Conservation (phyloP, 2,329 filamentous ascomycete genomes). For the Colletotrichum lupini region DNA sequence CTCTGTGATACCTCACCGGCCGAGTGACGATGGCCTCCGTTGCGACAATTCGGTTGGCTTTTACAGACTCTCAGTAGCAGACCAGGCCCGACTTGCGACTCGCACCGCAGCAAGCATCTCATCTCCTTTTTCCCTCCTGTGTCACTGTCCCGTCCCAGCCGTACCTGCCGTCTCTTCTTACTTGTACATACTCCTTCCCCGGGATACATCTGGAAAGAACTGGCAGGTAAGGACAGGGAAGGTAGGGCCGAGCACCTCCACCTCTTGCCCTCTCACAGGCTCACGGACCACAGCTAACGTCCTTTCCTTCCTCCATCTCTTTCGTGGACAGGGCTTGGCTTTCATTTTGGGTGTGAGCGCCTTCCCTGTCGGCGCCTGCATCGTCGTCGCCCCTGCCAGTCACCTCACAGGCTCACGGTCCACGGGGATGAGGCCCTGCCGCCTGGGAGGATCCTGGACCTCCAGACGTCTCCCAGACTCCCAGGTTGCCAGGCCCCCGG, state of each 20-base stretch:
- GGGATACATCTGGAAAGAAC: background rate
- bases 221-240: conserved; percentile 4
- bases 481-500: background rate
- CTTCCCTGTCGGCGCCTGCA: conserved; percentile 25
- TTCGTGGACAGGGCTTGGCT: conserved; percentile 11
- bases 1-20: conserved; percentile 14
- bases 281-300: conserved; percentile 22
- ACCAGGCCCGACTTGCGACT: background rate
- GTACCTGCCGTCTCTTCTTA: background rate
- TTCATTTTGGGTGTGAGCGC: conserved; percentile 2
- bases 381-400: conserved; percentile 10
- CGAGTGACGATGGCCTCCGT: background rate
- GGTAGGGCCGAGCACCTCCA: conserved; percentile 26
- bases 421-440: background rate
- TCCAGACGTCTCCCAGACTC: background rate
- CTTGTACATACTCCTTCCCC: background rate
- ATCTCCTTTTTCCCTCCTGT: conserved; percentile 2
- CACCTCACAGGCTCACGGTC: background rate
- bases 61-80: background rate
- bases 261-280: background rate
- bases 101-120: background rate
- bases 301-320: background rate
- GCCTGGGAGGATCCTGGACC: too few species aligned
- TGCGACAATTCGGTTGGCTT: background rate
- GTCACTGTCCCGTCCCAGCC: conserved; percentile 11